Base-by-base conservation (phyloP, 192 early-diverging fungal species). In the Obelidium mucronatum region DNA sequence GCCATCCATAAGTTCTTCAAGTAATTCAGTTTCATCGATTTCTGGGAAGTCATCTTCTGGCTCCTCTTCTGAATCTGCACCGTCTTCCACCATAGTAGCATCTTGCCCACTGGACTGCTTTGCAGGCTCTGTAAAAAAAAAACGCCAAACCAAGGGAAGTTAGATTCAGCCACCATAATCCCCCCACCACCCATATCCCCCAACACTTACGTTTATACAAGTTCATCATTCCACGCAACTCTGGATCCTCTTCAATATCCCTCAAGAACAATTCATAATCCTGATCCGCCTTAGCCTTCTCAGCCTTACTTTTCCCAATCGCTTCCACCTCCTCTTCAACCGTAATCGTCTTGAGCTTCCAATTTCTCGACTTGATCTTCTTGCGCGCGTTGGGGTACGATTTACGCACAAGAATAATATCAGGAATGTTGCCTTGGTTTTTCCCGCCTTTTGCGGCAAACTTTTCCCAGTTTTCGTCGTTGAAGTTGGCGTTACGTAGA, bases 181-280 rank as follows among this genome's bases (percentile, higher is more conserved):
- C n/a, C n/a, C n/a, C n/a, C n/a, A n/a, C n/a, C n/a, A n/a, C n/a
- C n/a, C n/a, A n/a, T n/a, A n/a, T n/a, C n/a, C n/a, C n/a, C n/a
- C n/a, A n/a, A 22, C 24, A 63, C 73, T 81, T 74, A 76, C 75
- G 79, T 85, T 96, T 97, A 89, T 95, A 99, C 53, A 99, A 87
- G 74, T 99, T 97, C 75, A 99, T 85, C 77, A 93, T 94, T 74
- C 93, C 91, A 64, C 97, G 88, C 68, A 98, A 89, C 84, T 99
- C 97, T 33, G 95, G 88, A 86, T 99, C 97, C 84, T 99, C 97
- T 84, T 99, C 97, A 58, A 99, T 85, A 85, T 99, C 97, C 76
- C 95, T 91, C 91, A 98, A 84, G 87, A 99, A 99, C 76, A 93
- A 78, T 81, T 99, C 97, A 79, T 93, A 94, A 83, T 99, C 97